Evolutionary conservation across 352 stramenopile genomes (phyloP).

Genomic region (Globisporangium nagaii): DNA sequence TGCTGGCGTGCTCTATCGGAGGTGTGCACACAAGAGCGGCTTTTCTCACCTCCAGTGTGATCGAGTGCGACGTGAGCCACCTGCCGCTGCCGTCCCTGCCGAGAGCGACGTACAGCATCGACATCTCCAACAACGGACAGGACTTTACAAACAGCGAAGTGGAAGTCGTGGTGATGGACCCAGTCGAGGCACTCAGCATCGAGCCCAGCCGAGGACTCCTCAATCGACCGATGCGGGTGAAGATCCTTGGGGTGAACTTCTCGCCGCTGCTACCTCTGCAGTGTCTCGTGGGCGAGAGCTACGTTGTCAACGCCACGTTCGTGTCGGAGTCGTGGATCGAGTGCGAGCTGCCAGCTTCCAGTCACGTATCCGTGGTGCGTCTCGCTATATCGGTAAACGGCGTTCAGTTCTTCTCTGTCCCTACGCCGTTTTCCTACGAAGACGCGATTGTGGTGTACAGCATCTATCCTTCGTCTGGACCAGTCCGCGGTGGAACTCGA

Average conservation of each 20-base stretch:
- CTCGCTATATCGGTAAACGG: conserved; percentile 26
- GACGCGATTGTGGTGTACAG: conserved; percentile 32
- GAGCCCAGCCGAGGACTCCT: conserved; percentile 18
- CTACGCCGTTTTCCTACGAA: conserved; percentile 30
- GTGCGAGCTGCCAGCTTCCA: conserved; percentile 23
- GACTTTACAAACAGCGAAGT: conserved; percentile 87
- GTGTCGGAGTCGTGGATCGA: conserved; percentile 24
- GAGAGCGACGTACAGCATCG: conserved; percentile 34
- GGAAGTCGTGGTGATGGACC: conserved; percentile 41
- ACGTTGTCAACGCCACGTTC: conserved; percentile 16
- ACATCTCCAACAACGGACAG: conserved; percentile 90
- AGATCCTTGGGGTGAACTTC: conserved; percentile 21
- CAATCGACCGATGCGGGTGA: conserved; percentile 12
- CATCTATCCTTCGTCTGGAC: conserved; percentile 35
- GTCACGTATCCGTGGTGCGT: neutral
- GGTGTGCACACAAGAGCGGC: conserved; percentile 4
- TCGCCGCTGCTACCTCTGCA: conserved; percentile 20
- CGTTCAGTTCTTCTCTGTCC: conserved; percentile 18
- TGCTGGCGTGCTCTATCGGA: conserved; percentile 32
- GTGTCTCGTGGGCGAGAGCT: conserved; percentile 33
- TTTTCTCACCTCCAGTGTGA: conserved; percentile 22
- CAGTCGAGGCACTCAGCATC: conserved; percentile 15
- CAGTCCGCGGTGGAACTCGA: conserved; percentile 31
- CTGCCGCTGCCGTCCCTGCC: conserved; percentile 1
- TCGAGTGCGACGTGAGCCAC: conserved; percentile 27